These are phyloP conservation scores for Pseudocercospora pini-densiflorae DNA, from an alignment of 2,329 filamentous ascomycete genomes.

Conservation along the genomic window DNA sequence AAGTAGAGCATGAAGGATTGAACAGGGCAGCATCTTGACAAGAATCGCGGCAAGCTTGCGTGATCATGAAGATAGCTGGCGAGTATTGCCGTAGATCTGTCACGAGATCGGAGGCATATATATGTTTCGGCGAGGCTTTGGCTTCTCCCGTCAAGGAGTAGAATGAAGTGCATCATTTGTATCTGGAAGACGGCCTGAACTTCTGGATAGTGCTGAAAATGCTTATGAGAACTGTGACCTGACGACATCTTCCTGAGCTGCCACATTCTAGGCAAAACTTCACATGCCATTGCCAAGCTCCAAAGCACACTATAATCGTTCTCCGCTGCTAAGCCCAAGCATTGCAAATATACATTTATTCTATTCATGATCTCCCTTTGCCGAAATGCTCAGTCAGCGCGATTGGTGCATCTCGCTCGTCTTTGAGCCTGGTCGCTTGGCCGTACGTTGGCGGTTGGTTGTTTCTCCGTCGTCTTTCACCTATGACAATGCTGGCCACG, in stretches of 20 bases:
- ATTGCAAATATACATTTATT: not conserved
- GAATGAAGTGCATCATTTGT: not conserved
- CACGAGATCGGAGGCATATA: not conserved
- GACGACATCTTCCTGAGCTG: not conserved
- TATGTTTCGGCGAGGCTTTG: not conserved
- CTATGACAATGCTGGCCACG: constrained; percentile 38
- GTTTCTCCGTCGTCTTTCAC: constrained; percentile 32
- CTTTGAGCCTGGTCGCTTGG: not conserved
- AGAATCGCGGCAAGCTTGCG: not conserved
- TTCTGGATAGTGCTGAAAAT: not conserved
- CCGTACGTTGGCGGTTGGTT: constrained; percentile 16
- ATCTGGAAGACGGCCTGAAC: not conserved
- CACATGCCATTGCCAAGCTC: not conserved
- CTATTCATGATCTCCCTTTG: not conserved
- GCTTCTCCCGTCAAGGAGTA: not conserved
- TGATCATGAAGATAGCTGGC: not conserved
- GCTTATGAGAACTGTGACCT: not conserved
- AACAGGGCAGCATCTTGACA: not conserved
- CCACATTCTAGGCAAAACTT: not conserved
- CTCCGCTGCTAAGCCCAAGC: not conserved
- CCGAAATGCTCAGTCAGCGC: constrained; percentile 1
- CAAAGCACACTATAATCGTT: not conserved
- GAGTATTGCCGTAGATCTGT: not conserved
- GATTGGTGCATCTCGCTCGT: constrained; percentile 2
- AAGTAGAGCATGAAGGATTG: constrained; percentile 11